Evolutionary conservation across 1,284 basidiomycete species (phyloP).

Genomic region (Melampsora abietis-canadensis): DNA sequence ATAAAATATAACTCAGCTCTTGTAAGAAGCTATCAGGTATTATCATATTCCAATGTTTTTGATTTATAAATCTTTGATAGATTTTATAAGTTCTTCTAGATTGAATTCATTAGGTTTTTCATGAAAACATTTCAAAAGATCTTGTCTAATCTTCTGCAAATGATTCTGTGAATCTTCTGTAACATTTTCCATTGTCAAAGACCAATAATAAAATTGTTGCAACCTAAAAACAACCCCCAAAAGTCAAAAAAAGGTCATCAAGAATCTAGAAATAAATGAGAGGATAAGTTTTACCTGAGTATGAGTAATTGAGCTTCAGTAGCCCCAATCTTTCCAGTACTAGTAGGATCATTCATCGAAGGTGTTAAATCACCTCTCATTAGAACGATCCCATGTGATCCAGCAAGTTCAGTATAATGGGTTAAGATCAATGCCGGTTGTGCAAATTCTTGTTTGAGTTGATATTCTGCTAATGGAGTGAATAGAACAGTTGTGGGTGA

Average conservation of each 20-base stretch:
- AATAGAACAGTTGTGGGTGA: conserved; percentile 66
- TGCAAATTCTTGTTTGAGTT: conserved; percentile 77
- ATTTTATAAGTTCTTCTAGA: conserved; percentile 64
- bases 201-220: conserved; percentile 41
- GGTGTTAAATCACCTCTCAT: conserved; percentile 89
- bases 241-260: not conserved
- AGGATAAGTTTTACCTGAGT: conserved; percentile 63
- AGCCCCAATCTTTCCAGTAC: conserved; percentile 47
- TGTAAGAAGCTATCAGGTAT: too few species aligned
- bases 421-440: conserved; percentile 87
- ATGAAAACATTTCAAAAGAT: conserved; percentile 67
- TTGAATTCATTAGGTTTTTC: conserved; percentile 68
- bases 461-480: conserved; percentile 92
- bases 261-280: conserved; percentile 62
- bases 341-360: conserved; percentile 56
- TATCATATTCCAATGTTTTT: not conserved
- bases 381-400: conserved; percentile 76
- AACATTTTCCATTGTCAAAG: conserved; percentile 30
- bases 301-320: conserved; percentile 39
- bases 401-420: conserved; percentile 81
- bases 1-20: too few species aligned
- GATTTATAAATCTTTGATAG: conserved; percentile 26
- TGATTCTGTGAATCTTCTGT: conserved; percentile 43
- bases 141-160: conserved; percentile 54
- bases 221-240: not conserved